Conservation (phyloP, 2,329 filamentous ascomycete genomes). For the Gyromitra esculenta region DNA sequence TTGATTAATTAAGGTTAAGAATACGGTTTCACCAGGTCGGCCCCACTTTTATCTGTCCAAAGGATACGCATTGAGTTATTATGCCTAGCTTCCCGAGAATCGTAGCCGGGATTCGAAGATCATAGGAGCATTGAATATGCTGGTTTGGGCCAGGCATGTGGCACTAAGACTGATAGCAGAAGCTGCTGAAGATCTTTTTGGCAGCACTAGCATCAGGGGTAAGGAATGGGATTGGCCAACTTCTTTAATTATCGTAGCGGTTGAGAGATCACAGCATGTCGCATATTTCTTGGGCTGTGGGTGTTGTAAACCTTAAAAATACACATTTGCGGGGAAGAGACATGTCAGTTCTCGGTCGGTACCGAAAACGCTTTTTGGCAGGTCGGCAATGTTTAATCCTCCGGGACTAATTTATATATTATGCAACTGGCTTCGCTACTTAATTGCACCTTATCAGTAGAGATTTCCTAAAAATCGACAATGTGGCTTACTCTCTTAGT, state of each 20-base stretch:
- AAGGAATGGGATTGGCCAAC: conserved; percentile 11
- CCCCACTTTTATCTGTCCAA: background rate
- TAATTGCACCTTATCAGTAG: conserved; percentile 23
- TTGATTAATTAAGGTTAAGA: too few species aligned
- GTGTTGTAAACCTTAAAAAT: conserved; percentile 7
- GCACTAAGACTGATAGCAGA: background rate
- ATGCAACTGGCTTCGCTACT: background rate
- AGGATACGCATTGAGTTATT: background rate
- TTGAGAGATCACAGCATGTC: conserved; percentile 11
- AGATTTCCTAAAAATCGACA: background rate
- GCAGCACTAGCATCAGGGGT: background rate
- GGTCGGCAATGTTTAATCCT: conserved; percentile 16
- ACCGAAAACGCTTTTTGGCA: conserved; percentile 44
- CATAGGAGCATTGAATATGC: background rate
- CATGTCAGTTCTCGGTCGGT: conserved; percentile 26
- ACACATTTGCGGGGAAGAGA: conserved; percentile 3
- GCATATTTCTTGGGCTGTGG: conserved; percentile 12
- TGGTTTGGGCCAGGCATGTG: background rate
- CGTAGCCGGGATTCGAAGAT: background rate
- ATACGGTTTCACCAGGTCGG: background rate
- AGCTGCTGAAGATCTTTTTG: conserved; percentile 4
- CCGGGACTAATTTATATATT: background rate
- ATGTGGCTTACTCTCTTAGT: conserved; percentile 8
- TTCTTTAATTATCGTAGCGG: conserved; percentile 9
- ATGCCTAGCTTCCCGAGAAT: background rate